Conservation (phyloP, 73 alveolate species). For the Paramecium sexaurelia region DNA sequence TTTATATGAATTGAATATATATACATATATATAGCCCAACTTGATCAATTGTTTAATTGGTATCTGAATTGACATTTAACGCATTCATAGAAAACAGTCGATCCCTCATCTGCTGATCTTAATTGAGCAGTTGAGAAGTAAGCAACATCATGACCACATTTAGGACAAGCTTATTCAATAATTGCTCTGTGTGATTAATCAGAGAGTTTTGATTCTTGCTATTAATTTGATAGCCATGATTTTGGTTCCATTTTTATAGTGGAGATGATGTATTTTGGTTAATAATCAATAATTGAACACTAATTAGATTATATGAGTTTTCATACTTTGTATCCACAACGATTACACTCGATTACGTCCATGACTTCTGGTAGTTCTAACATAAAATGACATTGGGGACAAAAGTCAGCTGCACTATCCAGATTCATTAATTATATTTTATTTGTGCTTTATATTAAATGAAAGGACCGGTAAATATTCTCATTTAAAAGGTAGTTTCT, state of each 20-base stretch:
- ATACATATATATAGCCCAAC: not conserved
- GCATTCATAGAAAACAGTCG: conserved; percentile 96
- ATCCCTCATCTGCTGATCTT: conserved; percentile 98
- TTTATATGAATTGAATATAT: not conserved
- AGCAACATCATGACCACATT: conserved; percentile 84
- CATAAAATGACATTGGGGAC: conserved; percentile 65
- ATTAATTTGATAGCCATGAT: conserved; percentile 47
- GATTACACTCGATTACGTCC: conserved; percentile 58
- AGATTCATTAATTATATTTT: conserved; percentile 51
- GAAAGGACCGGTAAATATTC: conserved; percentile 6
- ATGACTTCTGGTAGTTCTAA: conserved; percentile 58
- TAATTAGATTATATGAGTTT: not conserved
- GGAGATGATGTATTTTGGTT: conserved; percentile 32
- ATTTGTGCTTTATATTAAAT: not conserved
- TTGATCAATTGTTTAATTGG: conserved; percentile 58
- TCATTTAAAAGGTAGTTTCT: not conserved
- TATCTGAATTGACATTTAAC: conserved; percentile 84
- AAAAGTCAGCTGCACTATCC: conserved; percentile 68
- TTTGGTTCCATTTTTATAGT: conserved; percentile 55
- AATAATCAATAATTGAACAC: not conserved
- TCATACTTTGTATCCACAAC: conserved; percentile 40
- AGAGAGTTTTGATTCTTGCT: conserved; percentile 11
- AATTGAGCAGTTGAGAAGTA: conserved; percentile 86
- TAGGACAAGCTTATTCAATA: conserved; percentile 87
- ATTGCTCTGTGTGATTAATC: conserved; percentile 78